Base-by-base conservation (phyloP, 257 asterid species). In the Solanum pinnatisectum region DNA sequence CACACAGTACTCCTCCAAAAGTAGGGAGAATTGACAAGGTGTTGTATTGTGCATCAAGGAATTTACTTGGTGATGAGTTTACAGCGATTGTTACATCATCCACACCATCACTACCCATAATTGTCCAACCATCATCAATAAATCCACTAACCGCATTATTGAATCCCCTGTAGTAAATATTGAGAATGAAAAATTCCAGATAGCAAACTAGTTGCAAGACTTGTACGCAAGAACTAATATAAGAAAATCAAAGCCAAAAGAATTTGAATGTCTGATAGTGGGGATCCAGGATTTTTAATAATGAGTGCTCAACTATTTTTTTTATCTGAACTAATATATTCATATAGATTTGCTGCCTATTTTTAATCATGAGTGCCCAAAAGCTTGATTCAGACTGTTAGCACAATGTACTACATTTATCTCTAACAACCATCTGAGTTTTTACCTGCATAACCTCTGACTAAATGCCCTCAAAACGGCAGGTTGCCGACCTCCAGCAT, bases 141-240 rank as follows among this genome's bases (percentile, higher is more conserved):
- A 97, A 96, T 84, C 99, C 99, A 88, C 96, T 97, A 73, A 97
- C 96, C 65, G 98, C 98, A 90, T 97, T 98, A 87, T 97, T 96
- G 84, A 97, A 96, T 37, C 99, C 99, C 94, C 99, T 97, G 89
- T 30, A 87, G 87, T 25, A 76, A 76, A 79, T 37, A 42, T 25
- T 35, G 18, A 85, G 37, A 20, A 82, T 46, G 35, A 76, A 18
- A 83, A 23, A n/a, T 35, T 56, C 40, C 82, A 25, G 4, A 4
- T 36, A 20, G 30, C 81, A 73, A 36, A n/a, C 16, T 35, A 74
- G 49, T 74, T 10, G 20, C 46, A 20, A 20, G 30, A 74, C 10
- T 36, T 36, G 52, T 36, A 36, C 20, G 32, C 82, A 10, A 74
- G 63, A 36, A 74, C 82, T 36, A 36, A 74, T 36, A 22, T 22